phyloP scores from a whole-genome alignment of 176 grass and related monocot genomes.

The Ampelocalamus luodianensis region DNA sequence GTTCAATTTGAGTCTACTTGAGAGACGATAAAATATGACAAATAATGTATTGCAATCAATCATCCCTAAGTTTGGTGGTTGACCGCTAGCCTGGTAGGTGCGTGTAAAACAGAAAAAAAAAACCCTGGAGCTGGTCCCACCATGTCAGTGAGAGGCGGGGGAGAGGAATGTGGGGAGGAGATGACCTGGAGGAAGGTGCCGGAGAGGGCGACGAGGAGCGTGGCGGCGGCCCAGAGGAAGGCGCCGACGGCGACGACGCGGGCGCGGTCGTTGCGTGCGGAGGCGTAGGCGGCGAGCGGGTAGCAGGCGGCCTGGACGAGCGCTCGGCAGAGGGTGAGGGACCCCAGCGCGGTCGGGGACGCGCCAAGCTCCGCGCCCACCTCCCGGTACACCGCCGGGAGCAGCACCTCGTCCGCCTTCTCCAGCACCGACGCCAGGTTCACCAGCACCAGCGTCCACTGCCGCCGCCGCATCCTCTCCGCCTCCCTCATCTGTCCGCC shows the following conservation, averaged over 20 bases:
- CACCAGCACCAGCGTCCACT: slow-evolving; percentile 76
- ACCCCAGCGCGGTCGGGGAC: slow-evolving; percentile 68
- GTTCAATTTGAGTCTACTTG: too few species aligned
- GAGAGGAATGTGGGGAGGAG: neutral
- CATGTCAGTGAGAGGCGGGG: neutral
- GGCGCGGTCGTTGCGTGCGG: slow-evolving; percentile 66
- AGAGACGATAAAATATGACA: too few species aligned
- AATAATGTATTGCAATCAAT: too few species aligned
- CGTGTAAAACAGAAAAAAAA: slow-evolving; percentile 7
- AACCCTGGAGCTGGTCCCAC: neutral
- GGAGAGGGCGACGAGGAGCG: slow-evolving; percentile 75
- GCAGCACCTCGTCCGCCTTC: slow-evolving; percentile 80
- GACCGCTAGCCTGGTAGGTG: neutral
- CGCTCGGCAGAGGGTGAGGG: slow-evolving; percentile 78
- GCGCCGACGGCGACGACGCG: slow-evolving; percentile 70
- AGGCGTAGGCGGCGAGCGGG: slow-evolving; percentile 85
- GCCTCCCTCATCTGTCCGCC: neutral
- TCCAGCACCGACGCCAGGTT: slow-evolving; percentile 82
- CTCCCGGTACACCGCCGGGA: slow-evolving; percentile 83
- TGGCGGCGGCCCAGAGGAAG: slow-evolving; percentile 85
- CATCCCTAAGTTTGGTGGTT: neutral
- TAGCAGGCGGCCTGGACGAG: slow-evolving; percentile 76
- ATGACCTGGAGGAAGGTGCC: slow-evolving; percentile 69
- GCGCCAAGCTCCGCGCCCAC: slow-evolving; percentile 64
- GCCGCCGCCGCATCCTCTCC: slow-evolving; percentile 11